Base-by-base conservation (phyloP, 1,284 basidiomycete genomes). In the Sphagnurus paluster region DNA sequence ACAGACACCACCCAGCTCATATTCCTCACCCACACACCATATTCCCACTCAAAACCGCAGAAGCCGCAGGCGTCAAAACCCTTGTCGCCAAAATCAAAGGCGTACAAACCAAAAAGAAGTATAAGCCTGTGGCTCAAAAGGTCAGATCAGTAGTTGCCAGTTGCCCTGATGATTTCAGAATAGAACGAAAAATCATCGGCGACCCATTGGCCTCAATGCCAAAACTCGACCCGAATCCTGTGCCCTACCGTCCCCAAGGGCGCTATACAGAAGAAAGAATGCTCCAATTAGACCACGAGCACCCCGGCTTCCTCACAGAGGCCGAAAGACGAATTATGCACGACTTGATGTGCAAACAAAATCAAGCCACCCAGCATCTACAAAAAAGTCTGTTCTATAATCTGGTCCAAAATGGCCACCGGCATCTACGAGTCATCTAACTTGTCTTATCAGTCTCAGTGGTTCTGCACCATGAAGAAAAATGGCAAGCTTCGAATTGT, bases 401-500 rank as follows among this genome's bases (percentile, higher is more conserved):
- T 72, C 14, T 47, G n/a, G n/a, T n/a, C n/a, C n/a, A n/a, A 46
- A 59, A 16, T 34, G 39, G n/a, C n/a, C n/a, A n/a, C 62, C 9
- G 66, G 69, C 2, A 64, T 69, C 0, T 71, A 69, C 42, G 63
- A 74, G 45, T 63, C 56, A 0, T 67, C 64, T 1, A 65, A 65
- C 28, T 66, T 66, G 0, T n/a, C n/a, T n/a, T n/a, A n/a, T n/a
- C n/a, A n/a, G n/a, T n/a, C n/a, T n/a, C n/a, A n/a, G 13, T 70
- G 69, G 68, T 74, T 73, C 45, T 64, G 61, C 39, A 63, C 71
- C 0, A 34, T 63, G 5, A 71, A 72, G 56, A 72, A 70, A 42
- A 61, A 67, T 41, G 62, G 65, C 3, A 64, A 63, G 24, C 55
- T 72, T 0, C 55, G 65, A 4, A 45, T 62, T n/a, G 63, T 72